phyloP scores from a whole-genome alignment of 176 grass and related monocot genomes.

The Avena atlantica region DNA sequence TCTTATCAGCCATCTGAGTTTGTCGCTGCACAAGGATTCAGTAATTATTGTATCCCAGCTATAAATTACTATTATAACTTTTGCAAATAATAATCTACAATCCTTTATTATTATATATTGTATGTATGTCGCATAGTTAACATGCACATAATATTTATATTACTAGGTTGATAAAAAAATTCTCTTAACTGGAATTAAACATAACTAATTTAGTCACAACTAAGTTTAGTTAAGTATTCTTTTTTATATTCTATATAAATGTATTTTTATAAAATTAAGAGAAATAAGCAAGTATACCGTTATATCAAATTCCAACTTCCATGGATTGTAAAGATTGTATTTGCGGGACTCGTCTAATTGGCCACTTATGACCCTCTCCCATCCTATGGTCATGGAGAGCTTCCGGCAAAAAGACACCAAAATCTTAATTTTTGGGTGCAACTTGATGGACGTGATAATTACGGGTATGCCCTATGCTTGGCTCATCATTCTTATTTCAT shows the following conservation, averaged over 20 bases:
- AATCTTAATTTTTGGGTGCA: slow-evolving; percentile 81
- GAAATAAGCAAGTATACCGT: neutral
- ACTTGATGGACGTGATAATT: slow-evolving; percentile 89
- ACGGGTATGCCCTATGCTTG: slow-evolving; percentile 55
- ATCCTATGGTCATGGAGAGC: slow-evolving; percentile 88
- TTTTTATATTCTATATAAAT: slow-evolving; percentile 3
- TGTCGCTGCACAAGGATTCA: slow-evolving; percentile 87
- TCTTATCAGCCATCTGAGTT: slow-evolving; percentile 92
- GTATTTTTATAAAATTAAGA: slow-evolving; percentile 2
- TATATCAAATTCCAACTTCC: neutral
- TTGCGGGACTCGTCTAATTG: slow-evolving; percentile 72
- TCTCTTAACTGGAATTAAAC: neutral
- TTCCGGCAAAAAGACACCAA: slow-evolving; percentile 79
- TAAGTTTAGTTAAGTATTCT: neutral
- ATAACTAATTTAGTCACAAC: neutral
- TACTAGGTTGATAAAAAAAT: neutral
- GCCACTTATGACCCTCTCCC: slow-evolving; percentile 89
- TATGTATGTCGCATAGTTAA: neutral
- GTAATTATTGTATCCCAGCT: slow-evolving; percentile 73
- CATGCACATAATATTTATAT: neutral
- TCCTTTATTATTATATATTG: too few species aligned
- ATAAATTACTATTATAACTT: too few species aligned
- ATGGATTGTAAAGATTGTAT: neutral
- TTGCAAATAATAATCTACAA: too few species aligned
- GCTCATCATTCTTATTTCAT: slow-evolving; percentile 1